phyloP scores from a whole-genome alignment of 345 rosid genomes.

The Syzygium aromaticum region DNA sequence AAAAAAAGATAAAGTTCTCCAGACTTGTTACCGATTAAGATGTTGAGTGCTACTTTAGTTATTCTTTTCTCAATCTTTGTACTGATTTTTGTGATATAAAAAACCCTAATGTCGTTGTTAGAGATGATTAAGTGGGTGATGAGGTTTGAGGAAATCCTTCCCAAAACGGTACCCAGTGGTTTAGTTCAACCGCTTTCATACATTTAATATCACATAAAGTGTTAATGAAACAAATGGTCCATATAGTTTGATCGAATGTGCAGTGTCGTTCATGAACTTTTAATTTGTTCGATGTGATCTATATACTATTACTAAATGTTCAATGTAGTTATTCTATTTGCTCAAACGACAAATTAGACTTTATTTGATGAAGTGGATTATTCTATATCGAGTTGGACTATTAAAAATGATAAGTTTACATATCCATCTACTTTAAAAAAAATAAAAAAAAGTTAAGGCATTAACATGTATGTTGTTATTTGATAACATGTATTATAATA shows the following conservation, averaged over 20 bases:
- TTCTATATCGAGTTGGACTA: background rate
- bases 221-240: background rate
- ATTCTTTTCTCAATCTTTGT: background rate
- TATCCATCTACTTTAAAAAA: background rate
- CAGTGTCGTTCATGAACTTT: background rate
- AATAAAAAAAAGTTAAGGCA: background rate
- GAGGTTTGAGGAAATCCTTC: background rate
- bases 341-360: background rate
- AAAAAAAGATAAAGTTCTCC: background rate
- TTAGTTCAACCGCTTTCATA: background rate
- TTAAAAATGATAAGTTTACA: background rate
- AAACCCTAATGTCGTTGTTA: background rate
- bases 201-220: background rate
- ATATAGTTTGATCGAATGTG: background rate
- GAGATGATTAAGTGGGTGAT: background rate
- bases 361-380: background rate
- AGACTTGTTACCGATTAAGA: background rate
- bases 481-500: background rate
- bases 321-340: background rate
- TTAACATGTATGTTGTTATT: background rate
- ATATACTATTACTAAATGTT: background rate
- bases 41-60: background rate
- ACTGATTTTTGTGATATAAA: background rate
- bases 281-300: background rate
- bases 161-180: background rate